phyloP scores from a whole-genome alignment of 345 rosid species.

The Syzygium oleosum region DNA sequence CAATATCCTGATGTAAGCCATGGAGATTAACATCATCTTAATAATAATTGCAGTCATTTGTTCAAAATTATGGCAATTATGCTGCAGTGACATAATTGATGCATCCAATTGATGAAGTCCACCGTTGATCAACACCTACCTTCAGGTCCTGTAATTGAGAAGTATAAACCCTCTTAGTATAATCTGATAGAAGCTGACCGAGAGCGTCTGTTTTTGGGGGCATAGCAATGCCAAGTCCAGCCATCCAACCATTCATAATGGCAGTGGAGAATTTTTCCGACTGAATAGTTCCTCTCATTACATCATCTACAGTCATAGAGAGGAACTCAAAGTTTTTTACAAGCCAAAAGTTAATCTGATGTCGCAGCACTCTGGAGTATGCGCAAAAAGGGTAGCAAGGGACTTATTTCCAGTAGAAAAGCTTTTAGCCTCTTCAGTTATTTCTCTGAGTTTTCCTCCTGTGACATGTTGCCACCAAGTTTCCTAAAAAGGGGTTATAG shows the following conservation, averaged over 20 bases:
- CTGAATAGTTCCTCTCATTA: constrained; percentile 71
- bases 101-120: not conserved
- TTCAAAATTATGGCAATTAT: not conserved
- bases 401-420: constrained; percentile 85
- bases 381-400: constrained; percentile 89
- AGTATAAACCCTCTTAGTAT: constrained; percentile 74
- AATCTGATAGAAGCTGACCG: constrained; percentile 82
- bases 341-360: constrained; percentile 91
- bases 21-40: not conserved
- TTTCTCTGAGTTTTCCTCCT: constrained; percentile 87
- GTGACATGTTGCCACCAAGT: constrained; percentile 85
- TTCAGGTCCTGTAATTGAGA: constrained; percentile 93
- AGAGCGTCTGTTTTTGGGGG: constrained; percentile 92
- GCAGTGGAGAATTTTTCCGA: constrained; percentile 95
- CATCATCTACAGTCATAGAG: constrained; percentile 66
- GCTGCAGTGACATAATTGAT: not conserved
- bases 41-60: not conserved
- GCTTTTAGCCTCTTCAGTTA: constrained; percentile 89
- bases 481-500: constrained; percentile 26
- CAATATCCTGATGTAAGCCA: constrained; percentile 54
- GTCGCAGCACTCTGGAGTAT: constrained; percentile 89
- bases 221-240: constrained; percentile 85
- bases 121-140: constrained; percentile 22
- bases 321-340: constrained; percentile 91
- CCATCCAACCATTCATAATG: constrained; percentile 99